Evolutionary conservation across 306 rosid species (phyloP).

Genomic region (Sphenostylis stenocarpa): DNA sequence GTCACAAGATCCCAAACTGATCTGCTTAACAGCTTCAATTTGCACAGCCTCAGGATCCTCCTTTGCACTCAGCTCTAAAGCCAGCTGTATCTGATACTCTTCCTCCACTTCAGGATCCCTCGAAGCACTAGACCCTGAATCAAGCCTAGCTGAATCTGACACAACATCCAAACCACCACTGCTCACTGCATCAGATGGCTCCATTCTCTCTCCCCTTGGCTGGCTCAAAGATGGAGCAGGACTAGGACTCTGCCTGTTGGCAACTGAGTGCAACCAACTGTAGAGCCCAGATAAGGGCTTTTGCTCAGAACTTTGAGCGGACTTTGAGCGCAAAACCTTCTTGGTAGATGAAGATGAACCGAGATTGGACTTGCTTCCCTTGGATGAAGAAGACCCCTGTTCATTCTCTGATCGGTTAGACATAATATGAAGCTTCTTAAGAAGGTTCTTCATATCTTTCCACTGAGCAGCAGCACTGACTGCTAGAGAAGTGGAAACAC

Average conservation of each 20-base stretch:
- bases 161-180: conserved; percentile 59
- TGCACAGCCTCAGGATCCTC: conserved; percentile 99
- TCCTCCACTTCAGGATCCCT: conserved; percentile 90
- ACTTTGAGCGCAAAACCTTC: conserved; percentile 43
- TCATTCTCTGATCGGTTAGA: conserved; percentile 62
- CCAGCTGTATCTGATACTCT: conserved; percentile 88
- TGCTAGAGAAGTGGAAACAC: conserved; percentile 55
- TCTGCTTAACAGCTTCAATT: conserved; percentile 97
- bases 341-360: conserved; percentile 63
- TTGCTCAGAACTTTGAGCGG: conserved; percentile 57
- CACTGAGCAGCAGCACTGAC: conserved; percentile 36
- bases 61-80: conserved; percentile 91
- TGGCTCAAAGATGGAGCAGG: conserved; percentile 50
- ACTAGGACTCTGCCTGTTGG: conserved; percentile 55
- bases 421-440: conserved; percentile 88
- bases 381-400: conserved; percentile 70
- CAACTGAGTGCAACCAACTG: conserved; percentile 72
- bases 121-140: conserved; percentile 67
- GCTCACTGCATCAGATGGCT: conserved; percentile 54
- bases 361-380: conserved; percentile 50
- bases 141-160: conserved; percentile 53
- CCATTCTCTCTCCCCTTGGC: conserved; percentile 52
- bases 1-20: conserved; percentile 90
- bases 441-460: conserved; percentile 80
- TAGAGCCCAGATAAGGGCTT: conserved; percentile 73